Evolutionary conservation across 768 basidiomycete genomes (phyloP).

Genomic region (Lactarius indigo): DNA sequence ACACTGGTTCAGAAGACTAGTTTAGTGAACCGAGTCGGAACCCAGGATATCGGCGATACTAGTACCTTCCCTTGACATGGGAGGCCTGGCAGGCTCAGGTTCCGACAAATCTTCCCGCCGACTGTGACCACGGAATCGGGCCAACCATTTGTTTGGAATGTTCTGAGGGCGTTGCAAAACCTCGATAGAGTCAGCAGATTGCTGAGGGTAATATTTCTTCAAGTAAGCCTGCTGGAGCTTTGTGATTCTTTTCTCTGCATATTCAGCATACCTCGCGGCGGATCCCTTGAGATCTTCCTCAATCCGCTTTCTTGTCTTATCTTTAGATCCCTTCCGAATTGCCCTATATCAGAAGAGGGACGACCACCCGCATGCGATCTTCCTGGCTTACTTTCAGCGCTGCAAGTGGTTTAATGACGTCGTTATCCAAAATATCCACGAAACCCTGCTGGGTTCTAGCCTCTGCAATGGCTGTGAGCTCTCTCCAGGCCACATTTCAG

Average conservation of each 20-base stretch:
- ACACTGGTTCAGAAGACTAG: not conserved
- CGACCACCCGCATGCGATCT: accelerated
- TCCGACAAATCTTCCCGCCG: too few species aligned
- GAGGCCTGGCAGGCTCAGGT: too few species aligned
- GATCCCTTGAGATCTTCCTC: not conserved
- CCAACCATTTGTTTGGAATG: not conserved
- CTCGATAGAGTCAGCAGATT: not conserved
- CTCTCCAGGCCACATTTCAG: not conserved
- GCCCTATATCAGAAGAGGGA: not conserved
- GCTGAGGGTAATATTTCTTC: not conserved
- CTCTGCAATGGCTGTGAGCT: not conserved
- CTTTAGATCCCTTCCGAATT: not conserved
- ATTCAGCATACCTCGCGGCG: not conserved
- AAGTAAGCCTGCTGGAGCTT: not conserved
- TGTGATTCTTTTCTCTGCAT: not conserved
- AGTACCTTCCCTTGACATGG: not conserved
- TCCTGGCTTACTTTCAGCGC: not conserved
- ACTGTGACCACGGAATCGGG: not conserved
- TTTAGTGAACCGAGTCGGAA: not conserved
- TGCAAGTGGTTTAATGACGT: not conserved
- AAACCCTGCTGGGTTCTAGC: not conserved
- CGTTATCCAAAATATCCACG: not conserved
- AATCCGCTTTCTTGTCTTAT: not conserved
- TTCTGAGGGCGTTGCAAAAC: not conserved
- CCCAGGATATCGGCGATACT: not conserved